Conservation (phyloP, 306 rosid genomes). For the Calophaca sinica region DNA sequence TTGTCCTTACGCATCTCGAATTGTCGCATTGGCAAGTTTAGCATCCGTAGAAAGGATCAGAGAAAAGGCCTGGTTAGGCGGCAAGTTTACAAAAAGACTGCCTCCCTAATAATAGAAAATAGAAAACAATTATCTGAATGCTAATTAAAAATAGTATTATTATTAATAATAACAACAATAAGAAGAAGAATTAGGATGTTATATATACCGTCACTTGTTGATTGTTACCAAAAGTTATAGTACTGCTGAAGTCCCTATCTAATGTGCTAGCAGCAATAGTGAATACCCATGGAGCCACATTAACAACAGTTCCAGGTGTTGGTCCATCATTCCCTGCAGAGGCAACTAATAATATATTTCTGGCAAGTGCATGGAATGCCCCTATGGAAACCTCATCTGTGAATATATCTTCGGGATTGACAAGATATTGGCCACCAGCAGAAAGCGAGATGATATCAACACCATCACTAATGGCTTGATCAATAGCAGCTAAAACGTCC, state of each 20-base stretch:
- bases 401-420: slow-evolving; percentile 6
- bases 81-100: slow-evolving; percentile 53
- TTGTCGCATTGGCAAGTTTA: slow-evolving; percentile 34
- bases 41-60: slow-evolving; percentile 56
- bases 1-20: slow-evolving; percentile 53
- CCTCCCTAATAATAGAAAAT: slow-evolving; percentile 48
- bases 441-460: slow-evolving; percentile 64
- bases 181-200: not conserved
- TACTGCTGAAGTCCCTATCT: slow-evolving; percentile 57
- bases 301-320: slow-evolving; percentile 39
- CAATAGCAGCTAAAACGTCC: slow-evolving; percentile 61
- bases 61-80: slow-evolving; percentile 50
- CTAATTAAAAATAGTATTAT: too few relatives aligned
- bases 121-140: not conserved
- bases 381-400: slow-evolving; percentile 52
- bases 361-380: slow-evolving; percentile 62
- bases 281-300: slow-evolving; percentile 68
- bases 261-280: slow-evolving; percentile 75
- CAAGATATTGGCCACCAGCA: slow-evolving; percentile 18
- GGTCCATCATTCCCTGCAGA: slow-evolving; percentile 78
- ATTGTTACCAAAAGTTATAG: slow-evolving; percentile 54
- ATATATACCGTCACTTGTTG: slow-evolving; percentile 27
- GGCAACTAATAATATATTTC: slow-evolving; percentile 53
- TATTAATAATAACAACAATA: too few relatives aligned
- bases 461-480: slow-evolving; percentile 66